A percentile compares a stretch with the other conserved stretches of the same genome.
phyloP scores from a whole-genome alignment of 805 yeast genomes.

The Saccharomyces mikatae region DNA sequence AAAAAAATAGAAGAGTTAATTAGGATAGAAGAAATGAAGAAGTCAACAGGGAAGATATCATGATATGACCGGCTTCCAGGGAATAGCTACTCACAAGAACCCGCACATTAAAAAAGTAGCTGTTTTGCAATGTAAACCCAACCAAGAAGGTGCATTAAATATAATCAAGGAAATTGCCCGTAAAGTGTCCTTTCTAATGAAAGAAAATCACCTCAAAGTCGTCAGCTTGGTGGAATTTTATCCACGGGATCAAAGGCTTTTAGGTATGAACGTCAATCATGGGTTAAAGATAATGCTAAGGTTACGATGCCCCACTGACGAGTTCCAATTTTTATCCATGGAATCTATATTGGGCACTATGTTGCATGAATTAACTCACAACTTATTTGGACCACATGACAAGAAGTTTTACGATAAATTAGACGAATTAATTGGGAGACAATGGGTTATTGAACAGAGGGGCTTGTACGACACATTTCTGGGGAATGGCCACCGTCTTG shows the following conservation, averaged over 20 bases:
- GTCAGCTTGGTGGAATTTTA: slow-evolving; percentile 69
- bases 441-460: slow-evolving; percentile 28
- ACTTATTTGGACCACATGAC: slow-evolving; percentile 74
- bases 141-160: slow-evolving; percentile 44
- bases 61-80: neutral
- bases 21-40: neutral
- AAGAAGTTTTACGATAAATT: slow-evolving; percentile 54
- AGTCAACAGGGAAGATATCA: neutral
- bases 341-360: slow-evolving; percentile 69
- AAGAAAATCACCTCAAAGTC: slow-evolving; percentile 55
- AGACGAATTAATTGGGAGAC: slow-evolving; percentile 52
- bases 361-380: slow-evolving; percentile 85
- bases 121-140: slow-evolving; percentile 42
- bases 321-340: slow-evolving; percentile 48
- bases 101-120: slow-evolving; percentile 31
- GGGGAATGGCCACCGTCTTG: slow-evolving; percentile 27
- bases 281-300: slow-evolving; percentile 71
- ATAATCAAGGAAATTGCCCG: slow-evolving; percentile 62
- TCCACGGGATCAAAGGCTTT: slow-evolving; percentile 55
- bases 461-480: slow-evolving; percentile 26
- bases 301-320: slow-evolving; percentile 51
- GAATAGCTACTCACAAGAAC: slow-evolving; percentile 9
- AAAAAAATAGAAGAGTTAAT: neutral
- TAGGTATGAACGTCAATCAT: slow-evolving; percentile 75
- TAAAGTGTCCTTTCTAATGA: slow-evolving; percentile 72